Evolutionary conservation across 352 stramenopile genomes (phyloP).

Genomic region (Globisporangium ultimum): DNA sequence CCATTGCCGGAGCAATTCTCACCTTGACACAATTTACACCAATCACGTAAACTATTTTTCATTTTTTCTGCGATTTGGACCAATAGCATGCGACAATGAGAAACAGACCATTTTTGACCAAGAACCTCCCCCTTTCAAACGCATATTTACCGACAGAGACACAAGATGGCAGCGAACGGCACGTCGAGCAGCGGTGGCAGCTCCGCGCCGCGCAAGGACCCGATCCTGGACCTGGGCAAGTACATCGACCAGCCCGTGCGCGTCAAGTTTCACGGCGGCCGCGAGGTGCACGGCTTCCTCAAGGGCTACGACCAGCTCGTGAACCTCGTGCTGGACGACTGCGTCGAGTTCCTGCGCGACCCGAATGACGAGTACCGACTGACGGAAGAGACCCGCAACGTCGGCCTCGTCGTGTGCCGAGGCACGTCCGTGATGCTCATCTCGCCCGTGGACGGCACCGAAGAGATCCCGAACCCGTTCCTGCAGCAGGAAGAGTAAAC

Average conservation of each 20-base stretch:
- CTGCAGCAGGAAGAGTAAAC: constrained; percentile 76
- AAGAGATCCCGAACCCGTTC: constrained; percentile 93
- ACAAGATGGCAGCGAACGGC: constrained; percentile 60
- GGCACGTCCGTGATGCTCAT: constrained; percentile 91
- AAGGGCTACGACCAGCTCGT: constrained; percentile 97
- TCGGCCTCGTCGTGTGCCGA: constrained; percentile 94
- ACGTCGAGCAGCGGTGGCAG: constrained; percentile 17
- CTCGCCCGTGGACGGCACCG: constrained; percentile 86
- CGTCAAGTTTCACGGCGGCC: constrained; percentile 93
- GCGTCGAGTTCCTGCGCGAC: constrained; percentile 93
- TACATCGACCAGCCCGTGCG: constrained; percentile 94
- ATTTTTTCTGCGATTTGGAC: not conserved
- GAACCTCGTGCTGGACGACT: constrained; percentile 97
- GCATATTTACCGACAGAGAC: not conserved
- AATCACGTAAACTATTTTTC: not conserved
- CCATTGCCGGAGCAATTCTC: not conserved
- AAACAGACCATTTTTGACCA: not conserved
- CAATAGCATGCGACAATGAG: not conserved
- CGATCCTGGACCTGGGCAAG: constrained; percentile 93
- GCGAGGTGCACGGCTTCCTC: constrained; percentile 90
- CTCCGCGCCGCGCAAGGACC: constrained; percentile 51
- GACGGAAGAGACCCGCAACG: constrained; percentile 89
- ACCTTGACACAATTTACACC: constrained; percentile 5
- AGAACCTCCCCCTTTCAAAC: constrained; percentile 2
- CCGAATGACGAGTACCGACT: constrained; percentile 87